Conservation (phyloP, 1,284 basidiomycete genomes). For the Thecaphora thlaspeos region DNA sequence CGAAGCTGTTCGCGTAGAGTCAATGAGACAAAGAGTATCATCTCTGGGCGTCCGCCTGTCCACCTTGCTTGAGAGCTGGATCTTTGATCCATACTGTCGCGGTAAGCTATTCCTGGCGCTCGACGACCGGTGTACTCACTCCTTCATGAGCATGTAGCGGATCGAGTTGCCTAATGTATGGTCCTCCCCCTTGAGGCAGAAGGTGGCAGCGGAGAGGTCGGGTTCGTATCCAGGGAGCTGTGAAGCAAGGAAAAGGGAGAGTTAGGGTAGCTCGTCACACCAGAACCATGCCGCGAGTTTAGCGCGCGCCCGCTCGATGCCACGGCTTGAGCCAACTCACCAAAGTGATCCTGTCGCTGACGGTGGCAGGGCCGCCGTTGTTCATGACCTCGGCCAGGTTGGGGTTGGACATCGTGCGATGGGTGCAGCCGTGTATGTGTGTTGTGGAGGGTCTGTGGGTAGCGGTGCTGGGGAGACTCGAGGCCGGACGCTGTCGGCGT, state of each 20-base stretch:
- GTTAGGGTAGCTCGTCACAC: neutral
- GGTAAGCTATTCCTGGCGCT: neutral
- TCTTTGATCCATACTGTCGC: no score
- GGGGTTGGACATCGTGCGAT: slow-evolving; percentile 32
- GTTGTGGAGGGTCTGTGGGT: no score
- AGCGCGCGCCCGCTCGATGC: no score
- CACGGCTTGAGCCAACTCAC: neutral
- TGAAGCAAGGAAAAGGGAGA: neutral
- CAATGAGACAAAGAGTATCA: slow-evolving; percentile 24
- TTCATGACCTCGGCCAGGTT: slow-evolving; percentile 40
- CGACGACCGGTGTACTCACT: slow-evolving; percentile 65
- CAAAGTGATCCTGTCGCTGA: slow-evolving; percentile 32
- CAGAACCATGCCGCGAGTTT: no score
- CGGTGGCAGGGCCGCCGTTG: slow-evolving; percentile 27
- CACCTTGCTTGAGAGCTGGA: no score
- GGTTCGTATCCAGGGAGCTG: slow-evolving; percentile 68
- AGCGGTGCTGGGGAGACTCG: no score
- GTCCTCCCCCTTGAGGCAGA: slow-evolving; percentile 86
- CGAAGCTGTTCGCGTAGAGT: slow-evolving; percentile 36
- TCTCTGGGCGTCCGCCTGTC: slow-evolving; percentile 18
- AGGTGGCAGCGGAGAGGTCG: slow-evolving; percentile 86
- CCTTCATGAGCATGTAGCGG: slow-evolving; percentile 98
- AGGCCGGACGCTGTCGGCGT: no score
- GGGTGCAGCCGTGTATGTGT: neutral
- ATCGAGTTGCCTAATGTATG: slow-evolving; percentile 94